These are phyloP conservation scores for Sordariomycetes sp. DNA, from an alignment of 2,329 filamentous ascomycete species.

Conservation along the genomic window DNA sequence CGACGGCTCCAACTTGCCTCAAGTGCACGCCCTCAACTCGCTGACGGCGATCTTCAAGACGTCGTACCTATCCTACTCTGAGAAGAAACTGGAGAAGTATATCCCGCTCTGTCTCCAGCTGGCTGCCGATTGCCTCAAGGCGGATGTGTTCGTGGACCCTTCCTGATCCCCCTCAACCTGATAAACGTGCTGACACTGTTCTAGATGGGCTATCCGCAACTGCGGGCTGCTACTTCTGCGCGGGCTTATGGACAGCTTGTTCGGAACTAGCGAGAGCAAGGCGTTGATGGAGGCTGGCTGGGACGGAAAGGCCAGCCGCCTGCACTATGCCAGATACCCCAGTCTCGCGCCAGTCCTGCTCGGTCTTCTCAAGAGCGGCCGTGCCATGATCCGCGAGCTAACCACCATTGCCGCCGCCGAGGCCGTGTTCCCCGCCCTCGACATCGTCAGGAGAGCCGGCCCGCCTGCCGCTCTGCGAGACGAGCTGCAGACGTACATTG, in stretches of 20 bases:
- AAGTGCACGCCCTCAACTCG: slow-evolving; percentile 92
- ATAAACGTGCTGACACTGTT: slow-evolving; percentile 2
- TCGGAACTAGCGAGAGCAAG: slow-evolving; percentile 65
- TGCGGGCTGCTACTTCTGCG: slow-evolving; percentile 83
- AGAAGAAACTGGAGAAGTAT: slow-evolving; percentile 59
- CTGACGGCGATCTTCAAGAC: slow-evolving; percentile 85
- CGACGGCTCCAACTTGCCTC: slow-evolving; percentile 58
- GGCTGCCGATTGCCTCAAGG: slow-evolving; percentile 68
- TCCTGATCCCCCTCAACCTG: background rate
- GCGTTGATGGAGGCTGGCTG: slow-evolving; percentile 44
- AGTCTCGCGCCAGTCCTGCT: slow-evolving; percentile 51
- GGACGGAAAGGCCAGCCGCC: slow-evolving; percentile 49
- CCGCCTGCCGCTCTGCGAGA: slow-evolving; percentile 44
- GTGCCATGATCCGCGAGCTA: slow-evolving; percentile 25
- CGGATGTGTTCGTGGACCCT: slow-evolving; percentile 47
- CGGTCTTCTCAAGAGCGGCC: slow-evolving; percentile 42
- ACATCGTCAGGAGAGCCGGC: slow-evolving; percentile 61
- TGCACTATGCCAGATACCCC: slow-evolving; percentile 59
- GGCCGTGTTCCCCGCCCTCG: slow-evolving; percentile 71
- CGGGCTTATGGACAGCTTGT: slow-evolving; percentile 66
- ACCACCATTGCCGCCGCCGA: slow-evolving; percentile 34
- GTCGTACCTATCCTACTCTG: slow-evolving; percentile 59
- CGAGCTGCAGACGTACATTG: slow-evolving; percentile 43
- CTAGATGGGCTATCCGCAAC: slow-evolving; percentile 84
- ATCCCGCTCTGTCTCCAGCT: slow-evolving; percentile 63